Base-by-base conservation (phyloP, 306 rosid species). In the Quercus mongolica region DNA sequence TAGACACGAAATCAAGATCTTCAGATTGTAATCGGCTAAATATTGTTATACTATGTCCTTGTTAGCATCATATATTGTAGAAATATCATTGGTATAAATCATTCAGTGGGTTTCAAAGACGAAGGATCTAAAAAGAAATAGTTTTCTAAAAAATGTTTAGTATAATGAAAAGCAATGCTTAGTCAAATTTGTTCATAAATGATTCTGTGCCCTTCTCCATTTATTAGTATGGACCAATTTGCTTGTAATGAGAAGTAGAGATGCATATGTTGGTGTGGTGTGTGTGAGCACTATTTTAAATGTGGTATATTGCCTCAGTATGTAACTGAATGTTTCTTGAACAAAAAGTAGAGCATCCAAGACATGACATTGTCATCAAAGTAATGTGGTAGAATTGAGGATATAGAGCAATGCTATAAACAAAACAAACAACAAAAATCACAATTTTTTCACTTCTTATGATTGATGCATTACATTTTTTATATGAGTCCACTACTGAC, bases 151-250 rank as follows among this genome's bases (percentile, higher is more conserved):
- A 33, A 61, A 41, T 41, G 57, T 74, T 51, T 80, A 51, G 56
- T 41, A 81, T 56, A 57, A 78, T 13, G 41, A 9, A 51, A 51
- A 76, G 9, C 20, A 64, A 41, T n/a, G 30, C 68, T 14, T 68
- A 18, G 80, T 38, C 38, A 26, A 62, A 23, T 61, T 57, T 61
- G 35, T 61, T 11, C 33, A 25, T 61, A 12, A 61, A 61, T 13
- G 35, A 61, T 61, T 25, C 18, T 61, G 7, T 23, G 4, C 46
- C 46, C 46, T 76, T 46, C 58, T 55, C 52, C 51, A 35, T 11
- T 74, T 70, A 77, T 46, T 73, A 74, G 61, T 61, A 5, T 71
- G 52, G 56, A 57, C 64, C 31, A 33, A 56, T 49, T 67, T 71
- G 46, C 67, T 69, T 71, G 68, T 28, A 57, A 56, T 23, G 56